Percentiles rank a stretch among this genome's conserved stretches.
phyloP scores from a whole-genome alignment of 2,329 filamentous ascomycete genomes.

The Apiospora arundinis region DNA sequence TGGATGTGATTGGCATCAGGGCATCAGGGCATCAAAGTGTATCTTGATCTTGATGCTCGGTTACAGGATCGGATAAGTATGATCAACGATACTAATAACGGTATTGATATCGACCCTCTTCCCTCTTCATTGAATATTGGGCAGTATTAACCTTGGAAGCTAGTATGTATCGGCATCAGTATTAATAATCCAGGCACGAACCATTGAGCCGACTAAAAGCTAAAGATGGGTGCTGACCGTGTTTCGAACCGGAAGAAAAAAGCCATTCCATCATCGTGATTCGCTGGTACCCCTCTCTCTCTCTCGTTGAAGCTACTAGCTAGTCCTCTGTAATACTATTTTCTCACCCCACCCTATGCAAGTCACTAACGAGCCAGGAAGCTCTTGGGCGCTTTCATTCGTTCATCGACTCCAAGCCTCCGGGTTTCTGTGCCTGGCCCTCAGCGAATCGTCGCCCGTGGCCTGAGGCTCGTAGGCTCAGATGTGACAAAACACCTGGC shows the following conservation, averaged over 20 bases:
- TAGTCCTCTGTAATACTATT: not conserved
- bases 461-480: constrained; percentile 16
- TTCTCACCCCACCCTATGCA: constrained; percentile 14
- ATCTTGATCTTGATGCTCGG: not conserved
- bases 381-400: constrained; percentile 6
- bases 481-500: constrained; percentile 27
- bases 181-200: constrained; percentile 14
- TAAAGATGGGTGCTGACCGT: not conserved
- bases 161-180: not conserved
- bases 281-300: not conserved
- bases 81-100: too few species aligned
- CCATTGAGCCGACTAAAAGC: not conserved
- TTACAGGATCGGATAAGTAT: not conserved
- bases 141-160: too few species aligned
- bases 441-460: constrained; percentile 2
- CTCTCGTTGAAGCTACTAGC: too few species aligned
- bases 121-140: too few species aligned
- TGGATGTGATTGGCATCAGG: too few species aligned
- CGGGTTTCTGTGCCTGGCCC: constrained; percentile 8
- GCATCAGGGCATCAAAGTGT: too few species aligned
- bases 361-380: constrained; percentile 10
- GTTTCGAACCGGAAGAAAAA: constrained; percentile 11
- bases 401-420: not conserved
- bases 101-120: too few species aligned
- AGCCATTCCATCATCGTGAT: constrained; percentile 5